Percentiles rank a stretch among this genome's conserved stretches.
Conservation (phyloP, 106 monocot genomes). For the Apostasia shenzhenica region DNA sequence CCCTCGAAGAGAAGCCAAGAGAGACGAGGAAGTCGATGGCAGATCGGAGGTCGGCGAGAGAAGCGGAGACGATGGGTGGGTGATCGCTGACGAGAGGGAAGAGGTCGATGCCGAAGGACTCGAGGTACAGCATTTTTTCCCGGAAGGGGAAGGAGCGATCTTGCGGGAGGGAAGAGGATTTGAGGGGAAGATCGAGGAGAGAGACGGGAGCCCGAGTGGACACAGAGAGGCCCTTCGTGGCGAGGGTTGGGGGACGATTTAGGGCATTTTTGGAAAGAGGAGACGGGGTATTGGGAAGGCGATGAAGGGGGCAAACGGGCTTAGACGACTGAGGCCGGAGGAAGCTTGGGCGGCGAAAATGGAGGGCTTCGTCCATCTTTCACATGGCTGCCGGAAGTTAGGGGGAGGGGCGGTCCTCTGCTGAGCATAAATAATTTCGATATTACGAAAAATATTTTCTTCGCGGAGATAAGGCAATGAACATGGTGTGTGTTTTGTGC, state of each 20-base stretch:
- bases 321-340: not conserved
- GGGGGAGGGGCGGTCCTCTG: no score
- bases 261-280: conserved; percentile 14
- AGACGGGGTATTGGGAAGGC: conserved; percentile 10
- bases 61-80: conserved; percentile 31
- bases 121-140: conserved; percentile 55
- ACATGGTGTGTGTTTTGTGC: no score
- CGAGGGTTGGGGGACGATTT: not conserved
- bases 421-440: no score
- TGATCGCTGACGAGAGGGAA: conserved; percentile 28
- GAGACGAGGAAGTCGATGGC: conserved; percentile 44
- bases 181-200: conserved; percentile 13
- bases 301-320: not conserved
- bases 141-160: conserved; percentile 21
- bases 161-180: not conserved
- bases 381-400: conserved; percentile 1
- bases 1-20: conserved; percentile 36
- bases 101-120: conserved; percentile 56
- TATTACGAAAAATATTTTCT: no score
- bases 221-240: not conserved
- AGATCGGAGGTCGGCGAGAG: conserved; percentile 35
- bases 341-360: not conserved
- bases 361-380: conserved; percentile 17
- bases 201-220: conserved; percentile 9
- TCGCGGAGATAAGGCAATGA: no score